phyloP scores from a whole-genome alignment of 2,329 filamentous ascomycete genomes.

The Xylaria sp. region DNA sequence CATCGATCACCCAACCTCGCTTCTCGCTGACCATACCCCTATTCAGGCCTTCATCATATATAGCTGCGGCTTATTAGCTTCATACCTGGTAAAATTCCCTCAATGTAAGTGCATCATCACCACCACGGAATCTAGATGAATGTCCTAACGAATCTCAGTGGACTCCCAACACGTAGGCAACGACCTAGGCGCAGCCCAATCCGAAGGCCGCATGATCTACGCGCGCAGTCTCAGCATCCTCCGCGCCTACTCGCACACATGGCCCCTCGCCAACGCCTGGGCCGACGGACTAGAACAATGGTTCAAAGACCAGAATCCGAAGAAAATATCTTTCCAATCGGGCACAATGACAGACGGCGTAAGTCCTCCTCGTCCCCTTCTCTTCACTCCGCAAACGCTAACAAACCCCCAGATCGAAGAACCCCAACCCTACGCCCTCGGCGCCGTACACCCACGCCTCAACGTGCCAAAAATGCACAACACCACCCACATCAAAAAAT shows the following conservation, averaged over 20 bases:
- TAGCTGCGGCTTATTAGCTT: conserved; percentile 48
- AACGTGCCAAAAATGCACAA: conserved; percentile 19
- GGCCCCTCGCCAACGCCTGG: conserved; percentile 50
- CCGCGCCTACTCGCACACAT: conserved; percentile 44
- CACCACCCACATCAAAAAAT: conserved; percentile 20
- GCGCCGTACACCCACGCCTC: conserved; percentile 25
- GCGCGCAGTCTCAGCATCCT: conserved; percentile 42
- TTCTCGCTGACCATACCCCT: conserved; percentile 10
- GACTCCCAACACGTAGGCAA: conserved; percentile 24
- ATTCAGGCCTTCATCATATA: conserved; percentile 47
- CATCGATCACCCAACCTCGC: neutral
- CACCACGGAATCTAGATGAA: neutral
- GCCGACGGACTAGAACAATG: conserved; percentile 46
- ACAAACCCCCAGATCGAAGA: conserved; percentile 17
- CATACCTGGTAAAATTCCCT: conserved; percentile 49
- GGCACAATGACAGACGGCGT: conserved; percentile 48
- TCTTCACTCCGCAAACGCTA: too few species aligned
- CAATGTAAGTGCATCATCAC: conserved; percentile 35
- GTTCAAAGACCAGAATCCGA: conserved; percentile 39
- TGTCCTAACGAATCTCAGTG: conserved; percentile 21
- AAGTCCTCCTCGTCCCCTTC: conserved; percentile 17
- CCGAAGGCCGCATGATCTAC: conserved; percentile 43
- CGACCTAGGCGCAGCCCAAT: conserved; percentile 38
- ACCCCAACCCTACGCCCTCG: conserved; percentile 27
- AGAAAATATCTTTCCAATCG: conserved; percentile 36